A percentile compares a stretch with the other conserved stretches of the same genome.
These are phyloP conservation scores for Akebia trifoliata DNA, from an alignment of 164 flowering plant species.

Conservation along the genomic window DNA sequence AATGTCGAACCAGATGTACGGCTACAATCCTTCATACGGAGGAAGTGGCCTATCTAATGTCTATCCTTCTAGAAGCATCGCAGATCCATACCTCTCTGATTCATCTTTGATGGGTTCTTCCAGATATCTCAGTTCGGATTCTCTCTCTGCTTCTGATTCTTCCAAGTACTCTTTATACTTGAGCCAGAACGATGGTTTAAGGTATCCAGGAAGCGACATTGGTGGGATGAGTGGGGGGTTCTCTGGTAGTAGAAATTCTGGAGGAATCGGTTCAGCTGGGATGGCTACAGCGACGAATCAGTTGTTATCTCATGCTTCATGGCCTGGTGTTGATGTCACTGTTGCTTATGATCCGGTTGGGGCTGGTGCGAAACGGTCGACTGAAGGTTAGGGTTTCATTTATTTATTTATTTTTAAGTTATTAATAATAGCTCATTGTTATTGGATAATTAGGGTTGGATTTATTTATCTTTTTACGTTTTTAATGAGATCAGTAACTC, in stretches of 20 bases:
- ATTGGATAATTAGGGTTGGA: too few species aligned
- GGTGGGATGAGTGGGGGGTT: conserved; percentile 3
- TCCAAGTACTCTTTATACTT: conserved; percentile 13
- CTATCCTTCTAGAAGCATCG: conserved; percentile 12
- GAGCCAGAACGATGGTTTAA: conserved; percentile 14
- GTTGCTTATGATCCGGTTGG: too few species aligned
- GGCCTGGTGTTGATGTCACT: conserved; percentile 16
- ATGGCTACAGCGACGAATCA: conserved; percentile 5
- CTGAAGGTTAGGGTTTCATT: conserved; percentile 33
- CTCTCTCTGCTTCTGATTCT: conserved; percentile 6
- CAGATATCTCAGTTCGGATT: too few species aligned
- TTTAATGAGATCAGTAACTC: too few species aligned
- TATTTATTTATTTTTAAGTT: not conserved
- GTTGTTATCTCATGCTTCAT: conserved; percentile 15
- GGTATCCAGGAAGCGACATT: conserved; percentile 14
- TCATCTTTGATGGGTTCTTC: conserved; percentile 18
- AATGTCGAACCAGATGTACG: conserved; percentile 40
- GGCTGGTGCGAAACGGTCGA: conserved; percentile 38
- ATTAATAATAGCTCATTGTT: not conserved
- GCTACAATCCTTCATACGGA: conserved; percentile 28
- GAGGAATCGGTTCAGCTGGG: conserved; percentile 2
- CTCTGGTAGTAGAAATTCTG: not conserved
- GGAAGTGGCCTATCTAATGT: conserved; percentile 17
- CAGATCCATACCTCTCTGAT: conserved; percentile 20
- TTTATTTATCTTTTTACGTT: not conserved